phyloP scores from a whole-genome alignment of 2,329 filamentous ascomycete species.

The Cladosporium sp. region DNA sequence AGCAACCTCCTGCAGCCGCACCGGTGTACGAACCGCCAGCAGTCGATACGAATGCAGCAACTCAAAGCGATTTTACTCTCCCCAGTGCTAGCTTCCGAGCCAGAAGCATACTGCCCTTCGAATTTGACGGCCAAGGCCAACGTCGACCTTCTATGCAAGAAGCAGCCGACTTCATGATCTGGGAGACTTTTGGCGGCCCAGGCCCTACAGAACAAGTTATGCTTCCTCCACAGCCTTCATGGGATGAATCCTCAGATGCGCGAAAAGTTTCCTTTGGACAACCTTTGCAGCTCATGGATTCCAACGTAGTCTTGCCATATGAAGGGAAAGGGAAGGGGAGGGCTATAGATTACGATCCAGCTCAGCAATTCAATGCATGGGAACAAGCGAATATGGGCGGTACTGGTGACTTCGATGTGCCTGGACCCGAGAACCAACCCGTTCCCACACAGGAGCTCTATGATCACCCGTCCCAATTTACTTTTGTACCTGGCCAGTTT shows the following conservation, averaged over 20 bases:
- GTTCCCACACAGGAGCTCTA: not conserved
- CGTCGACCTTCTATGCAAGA: constrained; percentile 17
- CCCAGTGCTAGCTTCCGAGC: not conserved
- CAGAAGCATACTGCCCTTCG: not conserved
- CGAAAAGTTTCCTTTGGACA: not conserved
- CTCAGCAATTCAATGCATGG: not conserved
- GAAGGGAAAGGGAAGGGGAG: constrained; percentile 15
- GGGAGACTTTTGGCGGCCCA: constrained; percentile 16
- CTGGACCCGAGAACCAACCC: not conserved
- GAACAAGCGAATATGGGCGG: constrained; percentile 3
- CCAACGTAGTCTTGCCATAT: constrained; percentile 3
- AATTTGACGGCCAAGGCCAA: not conserved
- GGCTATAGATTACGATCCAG: constrained; percentile 8
- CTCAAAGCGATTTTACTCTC: not conserved
- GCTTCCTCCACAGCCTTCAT: constrained; percentile 9
- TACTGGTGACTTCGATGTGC: not conserved
- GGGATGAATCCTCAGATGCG: not conserved
- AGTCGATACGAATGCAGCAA: not conserved
- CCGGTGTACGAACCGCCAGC: not conserved
- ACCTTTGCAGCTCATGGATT: constrained; percentile 11
- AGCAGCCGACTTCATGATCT: constrained; percentile 13
- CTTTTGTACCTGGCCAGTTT: not conserved
- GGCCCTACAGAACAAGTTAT: constrained; percentile 8
- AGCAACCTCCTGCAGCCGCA: not conserved
- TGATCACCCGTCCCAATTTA: not conserved